These are phyloP conservation scores for Asterophora lycoperdoides DNA, from an alignment of 768 basidiomycete genomes.

Conservation along the genomic window DNA sequence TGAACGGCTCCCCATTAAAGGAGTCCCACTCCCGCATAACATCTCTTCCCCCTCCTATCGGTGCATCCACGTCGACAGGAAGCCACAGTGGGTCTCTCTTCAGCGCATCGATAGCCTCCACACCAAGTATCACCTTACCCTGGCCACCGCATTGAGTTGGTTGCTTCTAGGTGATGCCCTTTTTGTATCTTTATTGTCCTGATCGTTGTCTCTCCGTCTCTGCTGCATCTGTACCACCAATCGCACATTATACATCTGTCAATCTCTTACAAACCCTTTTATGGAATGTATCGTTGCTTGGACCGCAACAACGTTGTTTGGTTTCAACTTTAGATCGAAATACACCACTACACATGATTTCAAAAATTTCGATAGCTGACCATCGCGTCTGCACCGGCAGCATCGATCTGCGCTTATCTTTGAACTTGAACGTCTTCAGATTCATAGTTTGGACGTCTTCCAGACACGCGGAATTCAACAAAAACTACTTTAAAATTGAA, in stretches of 20 bases:
- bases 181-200: conserved; percentile 10
- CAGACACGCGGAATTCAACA: neutral
- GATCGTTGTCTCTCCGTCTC: conserved; percentile 7
- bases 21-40: conserved; percentile 20
- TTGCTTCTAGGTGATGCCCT: neutral
- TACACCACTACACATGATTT: conserved; percentile 11
- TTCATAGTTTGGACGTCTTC: neutral
- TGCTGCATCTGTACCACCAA: conserved; percentile 18
- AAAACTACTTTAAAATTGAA: neutral
- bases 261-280: conserved; percentile 1
- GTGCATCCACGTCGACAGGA: conserved; percentile 29
- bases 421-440: neutral
- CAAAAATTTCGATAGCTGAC: conserved; percentile 9
- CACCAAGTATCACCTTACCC: conserved; percentile 18
- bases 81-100: conserved; percentile 37
- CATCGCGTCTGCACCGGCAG: conserved; percentile 1
- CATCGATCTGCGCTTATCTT: conserved; percentile 5
- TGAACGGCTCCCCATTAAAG: conserved; percentile 35
- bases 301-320: too few relatives aligned
- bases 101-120: conserved; percentile 28
- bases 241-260: conserved; percentile 13
- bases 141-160: conserved; percentile 13
- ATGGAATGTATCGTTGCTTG: neutral
- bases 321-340: neutral
- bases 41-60: conserved; percentile 27